Evolutionary conservation across 306 rosid species (phyloP), one percentile per base, ranked within the genome.

Genomic region (Vigna trinervia): DNA sequence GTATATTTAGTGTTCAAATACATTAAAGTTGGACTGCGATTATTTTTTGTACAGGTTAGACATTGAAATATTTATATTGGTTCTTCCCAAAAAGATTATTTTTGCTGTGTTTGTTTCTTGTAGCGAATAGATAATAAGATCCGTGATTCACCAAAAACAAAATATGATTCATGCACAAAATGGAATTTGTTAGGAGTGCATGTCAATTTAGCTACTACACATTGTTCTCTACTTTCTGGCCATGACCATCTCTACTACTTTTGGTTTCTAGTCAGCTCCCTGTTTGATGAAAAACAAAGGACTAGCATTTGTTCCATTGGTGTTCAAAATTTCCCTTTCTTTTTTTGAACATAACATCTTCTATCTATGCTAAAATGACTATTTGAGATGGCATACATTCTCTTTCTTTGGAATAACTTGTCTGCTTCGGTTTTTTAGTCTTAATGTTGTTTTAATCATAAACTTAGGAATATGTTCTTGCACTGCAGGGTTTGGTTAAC

Each of bases 401-500:
- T 26, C 51, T 64, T 64, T 28, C 64, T 76, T 68, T 69, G 32
- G 45, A 67, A 75, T 77, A 61, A 28, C 70, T 30, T 17, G 52
- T 69, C 77, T 43, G 69, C 80, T 61, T 46, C 10, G 11, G 53
- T 73, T 69, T 59, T 34, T 43, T 32, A 20, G 11, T 64, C 66
- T 17, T 62, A 22, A 39, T 52, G 8, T 14, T 63, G 15, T 30
- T 41, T 58, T 17, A 32, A 28, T 61, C 41, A 65, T 76, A 56
- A 75, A 63, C 78, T 57, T 28, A 15, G 26, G 30, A 62, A 43
- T 59, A 20, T 39, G 23, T 75, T 48, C 19, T 39, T 86, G 81
- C 19, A 57, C 78, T 89, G 78, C 96, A 95, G 99, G 90, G 93
- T 69, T 79, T 95, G 81, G 89, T 89, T 62, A 92, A 88, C 90